Base-by-base conservation (phyloP, 1,139 yeast genomes). In the Meyerozyma elateridarum region DNA sequence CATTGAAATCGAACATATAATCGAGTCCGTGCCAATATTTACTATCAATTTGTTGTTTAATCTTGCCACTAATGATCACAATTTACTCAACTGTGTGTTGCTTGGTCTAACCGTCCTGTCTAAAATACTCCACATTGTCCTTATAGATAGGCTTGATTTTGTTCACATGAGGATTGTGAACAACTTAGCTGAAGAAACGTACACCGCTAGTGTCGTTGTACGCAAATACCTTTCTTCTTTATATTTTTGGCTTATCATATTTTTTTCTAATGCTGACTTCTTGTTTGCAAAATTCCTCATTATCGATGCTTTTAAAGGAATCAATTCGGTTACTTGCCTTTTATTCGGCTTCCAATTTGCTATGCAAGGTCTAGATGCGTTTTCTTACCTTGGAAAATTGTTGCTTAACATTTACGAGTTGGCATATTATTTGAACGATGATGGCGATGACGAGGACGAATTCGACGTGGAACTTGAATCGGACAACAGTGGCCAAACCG, bases 261-360 rank as follows among this genome's bases (percentile, higher is more conserved):
- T 68, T 1, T 65, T 81, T 28, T 51, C 73, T 7, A 48, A 56
- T 8, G 40, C 70, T 14, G 94, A 85, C 52, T 59, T 68, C 38
- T 48, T 62, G 16, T 55, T 79, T 36, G 74, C 85, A 19, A 64
- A 65, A 33, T 61, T 71, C 29, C 73, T 85, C 42, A 73, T 79
- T 8, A 73, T 73, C 43, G 81, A 77, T 43, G 72, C 79, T 3
- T 70, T 76, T 40, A 68, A 61, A 40, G 73, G 73, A 28, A 63
- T 46, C 54, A 76, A 52, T 59, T 74, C 52, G 50, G 74, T 55
- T 49, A 78, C 61, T 2, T 65, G 79, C 67, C 46, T 71, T 54
- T 60, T 75, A 20, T 80, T 85, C 56, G 91, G 91, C 0, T 79
- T 85, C 52, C 93, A 85, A 45, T 82, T 82, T 52, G 79, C 85